Evolutionary conservation across 2,329 filamentous ascomycete genomes (phyloP).

Genomic region (Penicillium expansum): DNA sequence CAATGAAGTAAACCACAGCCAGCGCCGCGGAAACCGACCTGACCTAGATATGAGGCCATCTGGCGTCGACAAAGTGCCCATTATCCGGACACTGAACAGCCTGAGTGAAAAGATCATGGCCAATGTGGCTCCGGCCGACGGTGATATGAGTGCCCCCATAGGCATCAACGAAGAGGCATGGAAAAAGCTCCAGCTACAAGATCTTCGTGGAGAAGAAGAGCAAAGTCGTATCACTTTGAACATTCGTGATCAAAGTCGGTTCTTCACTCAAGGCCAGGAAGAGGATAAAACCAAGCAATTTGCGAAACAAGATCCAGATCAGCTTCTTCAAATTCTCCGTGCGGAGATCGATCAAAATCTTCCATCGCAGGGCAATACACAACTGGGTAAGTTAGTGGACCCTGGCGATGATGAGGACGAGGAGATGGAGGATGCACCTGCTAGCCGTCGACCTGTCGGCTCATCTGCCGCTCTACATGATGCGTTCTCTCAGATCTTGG

Average conservation of each 20-base stretch:
- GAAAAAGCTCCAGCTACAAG: conserved; percentile 71
- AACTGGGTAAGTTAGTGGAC: conserved; percentile 62
- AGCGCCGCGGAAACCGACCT: conserved; percentile 79
- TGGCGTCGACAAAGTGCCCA: conserved; percentile 73
- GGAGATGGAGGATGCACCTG: conserved; percentile 44
- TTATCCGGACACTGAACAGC: conserved; percentile 83
- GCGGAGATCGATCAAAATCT: conserved; percentile 54
- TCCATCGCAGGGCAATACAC: conserved; percentile 59
- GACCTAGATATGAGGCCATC: conserved; percentile 85
- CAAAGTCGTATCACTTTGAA: conserved; percentile 80
- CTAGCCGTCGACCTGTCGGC: conserved; percentile 55
- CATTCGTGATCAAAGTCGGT: conserved; percentile 80
- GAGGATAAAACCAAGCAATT: conserved; percentile 57
- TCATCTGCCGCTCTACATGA: conserved; percentile 64
- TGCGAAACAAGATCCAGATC: conserved; percentile 65
- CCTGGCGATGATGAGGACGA: conserved; percentile 58
- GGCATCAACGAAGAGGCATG: conserved; percentile 71
- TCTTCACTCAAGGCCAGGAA: conserved; percentile 61
- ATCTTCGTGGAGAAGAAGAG: conserved; percentile 71
- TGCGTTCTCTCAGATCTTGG: conserved; percentile 56
- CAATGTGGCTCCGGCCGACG: conserved; percentile 75
- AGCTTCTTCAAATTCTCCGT: conserved; percentile 65
- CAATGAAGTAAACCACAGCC: conserved; percentile 92
- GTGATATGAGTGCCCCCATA: conserved; percentile 62
- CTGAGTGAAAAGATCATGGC: conserved; percentile 92